These are phyloP conservation scores for Monosporascus sp. DNA, from an alignment of 2,329 filamentous ascomycete species.

Conservation along the genomic window DNA sequence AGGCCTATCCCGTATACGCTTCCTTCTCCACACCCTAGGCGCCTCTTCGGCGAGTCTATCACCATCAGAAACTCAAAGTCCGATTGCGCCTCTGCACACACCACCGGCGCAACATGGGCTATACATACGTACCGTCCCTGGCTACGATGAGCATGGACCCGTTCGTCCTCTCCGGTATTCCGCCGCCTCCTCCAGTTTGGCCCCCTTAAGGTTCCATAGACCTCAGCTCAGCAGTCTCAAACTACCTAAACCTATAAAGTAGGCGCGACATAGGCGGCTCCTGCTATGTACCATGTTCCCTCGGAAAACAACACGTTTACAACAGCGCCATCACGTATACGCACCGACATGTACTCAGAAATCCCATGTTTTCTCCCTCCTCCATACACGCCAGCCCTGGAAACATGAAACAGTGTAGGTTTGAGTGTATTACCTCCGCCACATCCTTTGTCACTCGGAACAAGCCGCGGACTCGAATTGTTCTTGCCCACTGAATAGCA, in stretches of 20 bases:
- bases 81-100: neutral
- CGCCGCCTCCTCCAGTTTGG: neutral
- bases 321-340: neutral
- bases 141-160: neutral
- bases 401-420: neutral
- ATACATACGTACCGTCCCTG: neutral
- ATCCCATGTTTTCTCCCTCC: constrained; percentile 2
- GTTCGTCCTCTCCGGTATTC: neutral
- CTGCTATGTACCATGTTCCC: neutral
- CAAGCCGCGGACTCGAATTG: neutral
- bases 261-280: neutral
- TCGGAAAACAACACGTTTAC: neutral
- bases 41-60: constrained; percentile 5
- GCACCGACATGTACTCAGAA: neutral
- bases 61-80: neutral
- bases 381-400: constrained; percentile 4
- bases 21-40: constrained; percentile 13
- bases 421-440: neutral
- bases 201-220: neutral
- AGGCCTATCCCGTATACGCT: constrained; percentile 4
- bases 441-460: neutral
- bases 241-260: neutral
- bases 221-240: neutral
- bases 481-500: neutral
- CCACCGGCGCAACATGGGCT: neutral